Conservation (phyloP, 805 yeast species). For the Ogataea corticis region DNA sequence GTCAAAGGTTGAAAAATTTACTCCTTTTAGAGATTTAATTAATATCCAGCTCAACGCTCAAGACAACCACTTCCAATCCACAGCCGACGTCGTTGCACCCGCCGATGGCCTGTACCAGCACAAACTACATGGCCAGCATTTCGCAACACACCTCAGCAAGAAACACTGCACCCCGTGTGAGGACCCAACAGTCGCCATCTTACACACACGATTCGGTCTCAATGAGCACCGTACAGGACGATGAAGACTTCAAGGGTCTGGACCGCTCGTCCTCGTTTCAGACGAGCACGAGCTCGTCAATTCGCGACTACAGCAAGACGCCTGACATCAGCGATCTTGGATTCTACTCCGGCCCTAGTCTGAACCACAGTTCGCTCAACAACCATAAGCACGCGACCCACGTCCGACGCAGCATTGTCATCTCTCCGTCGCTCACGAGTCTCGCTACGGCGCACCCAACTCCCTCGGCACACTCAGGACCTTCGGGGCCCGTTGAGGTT, state of each 20-base stretch:
- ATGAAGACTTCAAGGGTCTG: conserved; percentile 33
- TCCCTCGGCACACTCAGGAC: too few species aligned
- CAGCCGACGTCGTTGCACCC: not conserved
- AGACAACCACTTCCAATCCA: too few species aligned
- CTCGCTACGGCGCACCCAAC: too few species aligned
- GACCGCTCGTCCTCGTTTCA: conserved; percentile 40
- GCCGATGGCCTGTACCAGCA: conserved; percentile 6
- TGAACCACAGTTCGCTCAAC: conserved; percentile 22
- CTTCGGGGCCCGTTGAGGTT: conserved; percentile 20
- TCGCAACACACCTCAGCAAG: conserved; percentile 2
- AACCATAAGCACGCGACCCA: conserved; percentile 31
- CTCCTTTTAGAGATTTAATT: conserved; percentile 5
- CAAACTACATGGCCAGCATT: conserved; percentile 6
- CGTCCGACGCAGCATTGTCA: conserved; percentile 33
- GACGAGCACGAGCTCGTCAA: conserved; percentile 36
- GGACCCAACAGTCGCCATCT: conserved; percentile 21
- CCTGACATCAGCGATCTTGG: conserved; percentile 21
- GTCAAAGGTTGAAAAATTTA: conserved; percentile 3
- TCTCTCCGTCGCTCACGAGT: conserved; percentile 34
- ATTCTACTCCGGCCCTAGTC: conserved; percentile 34
- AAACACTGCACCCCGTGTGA: conserved; percentile 5
- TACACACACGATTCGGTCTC: conserved; percentile 33
- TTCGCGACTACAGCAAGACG: conserved; percentile 2
- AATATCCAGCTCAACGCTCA: not conserved
- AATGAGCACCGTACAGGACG: conserved; percentile 36